Evolutionary conservation across 106 monocot genomes (phyloP).

Genomic region (Dendrobium officinale): DNA sequence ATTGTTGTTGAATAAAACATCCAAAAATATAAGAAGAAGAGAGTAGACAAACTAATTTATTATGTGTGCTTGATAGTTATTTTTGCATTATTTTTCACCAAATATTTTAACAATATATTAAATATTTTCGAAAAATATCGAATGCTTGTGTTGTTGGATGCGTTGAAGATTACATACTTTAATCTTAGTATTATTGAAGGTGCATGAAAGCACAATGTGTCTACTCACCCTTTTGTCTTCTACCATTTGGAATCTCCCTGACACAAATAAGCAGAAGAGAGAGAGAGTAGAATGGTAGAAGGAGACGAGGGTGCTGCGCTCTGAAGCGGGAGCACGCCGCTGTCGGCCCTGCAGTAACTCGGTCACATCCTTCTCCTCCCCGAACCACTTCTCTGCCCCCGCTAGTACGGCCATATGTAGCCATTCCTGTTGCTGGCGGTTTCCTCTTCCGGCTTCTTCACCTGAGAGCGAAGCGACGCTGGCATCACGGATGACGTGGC

Average conservation of each 20-base stretch:
- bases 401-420: neutral
- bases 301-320: neutral
- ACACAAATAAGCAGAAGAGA: neutral
- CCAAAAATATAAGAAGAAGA: too few species aligned
- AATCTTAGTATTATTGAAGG: too few species aligned
- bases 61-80: too few species aligned
- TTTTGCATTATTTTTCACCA: too few species aligned
- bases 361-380: slow-evolving; percentile 2
- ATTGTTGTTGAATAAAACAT: too few species aligned
- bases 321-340: slow-evolving; percentile 7
- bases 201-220: neutral
- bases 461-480: slow-evolving; percentile 6
- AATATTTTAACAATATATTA: too few species aligned
- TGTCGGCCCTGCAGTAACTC: slow-evolving; percentile 4
- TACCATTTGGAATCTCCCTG: slow-evolving; percentile 5
- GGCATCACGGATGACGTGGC: neutral
- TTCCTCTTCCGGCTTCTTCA: neutral
- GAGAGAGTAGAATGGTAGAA: neutral
- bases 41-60: too few species aligned
- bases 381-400: neutral
- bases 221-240: slow-evolving; percentile 3
- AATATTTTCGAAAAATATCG: too few species aligned
- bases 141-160: too few species aligned
- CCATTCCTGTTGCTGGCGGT: neutral
- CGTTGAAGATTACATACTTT: too few species aligned